Percentiles rank a stretch among this genome's conserved stretches.
These are phyloP conservation scores for Septoria linicola DNA, from an alignment of 2,329 filamentous ascomycete genomes.

Conservation along the genomic window DNA sequence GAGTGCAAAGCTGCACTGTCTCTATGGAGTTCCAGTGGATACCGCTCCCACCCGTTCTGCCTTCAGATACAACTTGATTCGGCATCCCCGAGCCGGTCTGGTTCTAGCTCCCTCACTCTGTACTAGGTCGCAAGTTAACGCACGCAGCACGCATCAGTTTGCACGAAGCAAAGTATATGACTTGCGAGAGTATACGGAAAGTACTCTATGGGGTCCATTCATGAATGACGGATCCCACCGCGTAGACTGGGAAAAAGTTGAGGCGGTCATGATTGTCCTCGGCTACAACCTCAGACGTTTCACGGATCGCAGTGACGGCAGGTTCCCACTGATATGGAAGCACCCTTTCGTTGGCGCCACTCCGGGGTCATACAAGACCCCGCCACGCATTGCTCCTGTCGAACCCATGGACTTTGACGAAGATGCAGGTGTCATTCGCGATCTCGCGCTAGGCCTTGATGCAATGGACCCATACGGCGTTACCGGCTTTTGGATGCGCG, in stretches of 20 bases:
- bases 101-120: conserved; percentile 23
- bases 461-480: conserved; percentile 68
- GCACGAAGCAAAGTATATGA: conserved; percentile 73
- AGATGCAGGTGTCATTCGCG: conserved; percentile 29
- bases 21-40: conserved; percentile 63
- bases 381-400: conserved; percentile 9
- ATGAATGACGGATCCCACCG: conserved; percentile 58
- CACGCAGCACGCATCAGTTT: conserved; percentile 45
- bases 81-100: conserved; percentile 21
- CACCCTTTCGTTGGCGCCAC: conserved; percentile 58
- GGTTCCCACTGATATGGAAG: conserved; percentile 56
- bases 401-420: conserved; percentile 23
- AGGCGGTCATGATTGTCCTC: conserved; percentile 69
- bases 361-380: conserved; percentile 24
- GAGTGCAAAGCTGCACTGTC: conserved; percentile 66
- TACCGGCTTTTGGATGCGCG: conserved; percentile 68
- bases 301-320: conserved; percentile 42
- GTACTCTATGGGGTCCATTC: conserved; percentile 70
- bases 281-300: conserved; percentile 60
- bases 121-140: conserved; percentile 25
- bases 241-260: conserved; percentile 79
- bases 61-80: conserved; percentile 28
- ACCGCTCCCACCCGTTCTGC: conserved; percentile 25
- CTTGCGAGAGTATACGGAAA: conserved; percentile 63
- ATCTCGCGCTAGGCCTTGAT: conserved; percentile 49